A percentile compares a stretch with the other conserved stretches of the same genome.
Conservation (phyloP, 1,284 basidiomycete genomes). For the Trichosporon sp. region DNA sequence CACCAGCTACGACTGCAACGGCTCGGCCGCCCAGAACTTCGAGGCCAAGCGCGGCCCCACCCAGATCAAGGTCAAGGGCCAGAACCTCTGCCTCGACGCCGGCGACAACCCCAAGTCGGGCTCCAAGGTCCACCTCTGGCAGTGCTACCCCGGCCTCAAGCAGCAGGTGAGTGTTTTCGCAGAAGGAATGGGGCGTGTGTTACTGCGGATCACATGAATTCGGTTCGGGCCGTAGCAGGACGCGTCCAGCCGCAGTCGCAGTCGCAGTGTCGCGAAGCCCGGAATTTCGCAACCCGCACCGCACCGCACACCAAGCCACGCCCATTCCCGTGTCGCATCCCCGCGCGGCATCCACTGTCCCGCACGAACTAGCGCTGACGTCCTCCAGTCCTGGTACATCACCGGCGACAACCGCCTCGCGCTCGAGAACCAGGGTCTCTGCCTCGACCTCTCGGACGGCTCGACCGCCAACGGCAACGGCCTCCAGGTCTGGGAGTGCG, state of each 20-base stretch:
- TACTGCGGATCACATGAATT: not conserved
- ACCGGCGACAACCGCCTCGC: slow-evolving; percentile 24
- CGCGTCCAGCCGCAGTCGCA: not conserved
- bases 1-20: slow-evolving; percentile 23
- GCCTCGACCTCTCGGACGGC: slow-evolving; percentile 35
- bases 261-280: too few species aligned
- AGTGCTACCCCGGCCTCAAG: slow-evolving; percentile 20
- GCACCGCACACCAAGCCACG: not conserved
- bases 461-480: slow-evolving; percentile 18
- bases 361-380: not conserved
- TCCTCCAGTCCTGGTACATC: slow-evolving; percentile 23
- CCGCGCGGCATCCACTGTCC: not conserved
- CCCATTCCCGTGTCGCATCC: not conserved
- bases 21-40: slow-evolving; percentile 19
- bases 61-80: slow-evolving; percentile 23
- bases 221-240: not conserved
- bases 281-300: not conserved
- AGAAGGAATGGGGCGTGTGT: not conserved
- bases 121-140: slow-evolving; percentile 25
- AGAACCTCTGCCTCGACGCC: slow-evolving; percentile 40
- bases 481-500: slow-evolving; percentile 24
- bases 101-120: slow-evolving; percentile 21
- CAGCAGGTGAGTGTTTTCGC: slow-evolving; percentile 12
- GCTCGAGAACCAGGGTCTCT: slow-evolving; percentile 23
- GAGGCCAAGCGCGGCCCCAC: slow-evolving; percentile 12